Conservation (phyloP, 768 basidiomycete genomes). For the Tricholoma sp. region DNA sequence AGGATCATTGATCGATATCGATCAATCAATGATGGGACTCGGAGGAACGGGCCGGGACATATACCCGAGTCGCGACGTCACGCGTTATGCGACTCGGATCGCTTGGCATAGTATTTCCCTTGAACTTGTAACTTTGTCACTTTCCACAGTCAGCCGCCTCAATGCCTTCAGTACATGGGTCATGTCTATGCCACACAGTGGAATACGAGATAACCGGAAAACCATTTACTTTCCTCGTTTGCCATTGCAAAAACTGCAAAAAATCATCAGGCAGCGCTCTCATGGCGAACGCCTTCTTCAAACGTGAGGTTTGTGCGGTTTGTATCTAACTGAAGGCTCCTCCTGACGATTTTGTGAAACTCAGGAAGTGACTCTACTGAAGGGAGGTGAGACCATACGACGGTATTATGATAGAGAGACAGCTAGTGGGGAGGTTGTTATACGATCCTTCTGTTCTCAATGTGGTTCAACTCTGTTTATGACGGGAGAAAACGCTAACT, state of each 20-base stretch:
- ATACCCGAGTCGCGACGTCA: no score
- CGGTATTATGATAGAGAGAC: constrained; percentile 25
- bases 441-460: constrained; percentile 27
- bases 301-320: constrained; percentile 22
- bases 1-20: no score
- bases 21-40: no score
- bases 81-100: no score
- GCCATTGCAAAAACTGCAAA: constrained; percentile 39
- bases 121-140: no score
- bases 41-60: no score
- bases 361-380: constrained; percentile 22
- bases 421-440: constrained; percentile 22
- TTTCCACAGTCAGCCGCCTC: no score
- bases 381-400: constrained; percentile 24
- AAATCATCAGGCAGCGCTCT: constrained; percentile 38
- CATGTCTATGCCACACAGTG: constrained; percentile 34
- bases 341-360: background rate
- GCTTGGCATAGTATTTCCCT: no score
- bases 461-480: constrained; percentile 34
- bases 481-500: constrained; percentile 1
- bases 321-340: background rate
- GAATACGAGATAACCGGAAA: constrained; percentile 30
- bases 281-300: constrained; percentile 33
- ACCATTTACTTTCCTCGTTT: constrained; percentile 33
- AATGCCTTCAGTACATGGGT: constrained; percentile 16